Evolutionary conservation across 2,329 filamentous ascomycete species (phyloP).

Genomic region (Cadophora luteo-olivacea): DNA sequence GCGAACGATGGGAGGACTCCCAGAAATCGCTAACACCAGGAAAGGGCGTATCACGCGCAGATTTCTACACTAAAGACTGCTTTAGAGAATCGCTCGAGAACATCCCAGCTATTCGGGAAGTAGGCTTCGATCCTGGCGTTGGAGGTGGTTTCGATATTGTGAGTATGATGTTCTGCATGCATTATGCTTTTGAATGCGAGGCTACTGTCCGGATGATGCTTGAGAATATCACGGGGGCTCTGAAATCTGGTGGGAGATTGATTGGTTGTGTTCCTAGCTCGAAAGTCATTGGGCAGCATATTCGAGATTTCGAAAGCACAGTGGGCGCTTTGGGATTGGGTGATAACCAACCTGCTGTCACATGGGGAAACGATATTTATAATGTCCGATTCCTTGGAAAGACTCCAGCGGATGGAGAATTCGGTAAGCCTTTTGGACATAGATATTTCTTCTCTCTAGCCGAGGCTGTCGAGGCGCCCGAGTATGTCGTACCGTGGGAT

Average conservation of each 20-base stretch:
- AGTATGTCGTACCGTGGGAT: neutral
- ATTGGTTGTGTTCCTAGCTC: neutral
- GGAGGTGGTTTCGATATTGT: neutral
- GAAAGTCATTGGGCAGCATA: neutral
- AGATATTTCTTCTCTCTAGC: neutral
- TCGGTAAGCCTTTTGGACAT: neutral
- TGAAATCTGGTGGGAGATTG: neutral
- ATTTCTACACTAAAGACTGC: neutral
- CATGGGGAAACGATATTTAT: neutral
- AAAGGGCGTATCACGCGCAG: neutral
- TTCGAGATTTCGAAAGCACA: neutral
- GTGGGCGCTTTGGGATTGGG: too few relatives aligned
- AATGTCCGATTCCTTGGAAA: neutral
- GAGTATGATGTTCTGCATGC: neutral
- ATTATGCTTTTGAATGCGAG: neutral
- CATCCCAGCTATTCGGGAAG: neutral
- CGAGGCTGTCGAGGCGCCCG: neutral
- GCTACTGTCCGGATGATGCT: neutral
- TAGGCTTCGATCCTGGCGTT: neutral
- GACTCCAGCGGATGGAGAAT: neutral
- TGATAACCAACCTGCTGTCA: neutral
- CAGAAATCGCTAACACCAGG: neutral
- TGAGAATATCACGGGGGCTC: neutral
- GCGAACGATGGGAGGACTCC: conserved; percentile 12
- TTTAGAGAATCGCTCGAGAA: neutral